Base-by-base conservation (phyloP, 2,329 filamentous ascomycete species). In the Exophiala phaeomuriformis region DNA sequence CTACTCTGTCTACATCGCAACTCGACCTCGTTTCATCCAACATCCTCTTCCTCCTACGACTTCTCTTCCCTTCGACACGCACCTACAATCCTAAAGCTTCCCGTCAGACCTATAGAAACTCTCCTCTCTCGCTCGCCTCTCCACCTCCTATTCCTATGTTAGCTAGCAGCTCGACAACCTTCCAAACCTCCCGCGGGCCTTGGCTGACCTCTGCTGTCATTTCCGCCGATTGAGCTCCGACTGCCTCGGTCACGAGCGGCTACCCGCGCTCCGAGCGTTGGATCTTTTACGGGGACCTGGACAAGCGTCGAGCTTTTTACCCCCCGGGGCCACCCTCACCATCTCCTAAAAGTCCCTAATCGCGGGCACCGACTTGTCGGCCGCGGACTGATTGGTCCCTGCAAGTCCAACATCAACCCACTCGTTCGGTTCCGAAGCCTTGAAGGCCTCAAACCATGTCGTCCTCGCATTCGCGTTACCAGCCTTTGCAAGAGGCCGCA, bases 211-310 rank as follows among this genome's bases (percentile, higher is more conserved):
- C 36, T 39, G 12, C 47, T 32, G n/a, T 31, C 36, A 35, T 7
- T n/a, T 41, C 40, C 41, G 45, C 53, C 53, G 53, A 55, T 42
- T 41, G 49, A 52, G 39, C 46, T 52, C 53, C 53, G 53, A 56
- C 47, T 52, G 40, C 53, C 53, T 56, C 53, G 53, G 53, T 42
- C 53, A 41, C 44, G 47, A 46, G 39, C 47, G 47, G 36, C 36
- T 40, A 46, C 31, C 41, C 36, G 37, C 29, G 31, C 12, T 41
- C 12, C 39, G 12, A 41, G 4, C 39, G 50, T 19, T 28, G 19
- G 10, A 30, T 31, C 36, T 41, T 10, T 32, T 5, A 36, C 37
- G 29, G 29, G 30, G 36, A 29, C 5, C 36, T 43, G 36, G 37
- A 33, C 31, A 30, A 5, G n/a, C 28, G 28, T 28, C 19, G 19